Percentiles rank a stretch among this genome's conserved stretches.
phyloP scores from a whole-genome alignment of 1,284 basidiomycete genomes.

The Prillingera fragicola region DNA sequence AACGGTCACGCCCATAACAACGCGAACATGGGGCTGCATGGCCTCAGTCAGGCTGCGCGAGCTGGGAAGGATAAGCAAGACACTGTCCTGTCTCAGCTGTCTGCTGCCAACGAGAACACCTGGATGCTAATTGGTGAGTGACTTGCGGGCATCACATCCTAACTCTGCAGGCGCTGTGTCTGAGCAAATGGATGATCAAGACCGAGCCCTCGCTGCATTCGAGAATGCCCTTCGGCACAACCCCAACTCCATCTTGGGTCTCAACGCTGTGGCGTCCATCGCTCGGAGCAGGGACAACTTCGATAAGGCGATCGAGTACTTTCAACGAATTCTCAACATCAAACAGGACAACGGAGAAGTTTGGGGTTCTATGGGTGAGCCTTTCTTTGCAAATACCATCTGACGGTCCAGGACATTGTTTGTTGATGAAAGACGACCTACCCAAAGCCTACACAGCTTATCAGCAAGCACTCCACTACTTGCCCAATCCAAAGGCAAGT shows the following conservation, averaged over 20 bases:
- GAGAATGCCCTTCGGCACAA: slow-evolving; percentile 90
- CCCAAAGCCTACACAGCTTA: slow-evolving; percentile 98
- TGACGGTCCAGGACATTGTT: slow-evolving; percentile 65
- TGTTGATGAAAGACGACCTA: slow-evolving; percentile 98
- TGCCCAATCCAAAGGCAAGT: slow-evolving; percentile 85
- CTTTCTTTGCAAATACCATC: background rate
- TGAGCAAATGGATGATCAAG: slow-evolving; percentile 83
- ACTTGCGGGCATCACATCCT: background rate
- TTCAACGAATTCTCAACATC: slow-evolving; percentile 80
- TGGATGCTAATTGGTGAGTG: slow-evolving; percentile 80
- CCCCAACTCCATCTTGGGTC: slow-evolving; percentile 74
- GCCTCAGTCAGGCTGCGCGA: slow-evolving; percentile 19
- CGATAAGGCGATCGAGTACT: slow-evolving; percentile 77
- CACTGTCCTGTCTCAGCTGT: slow-evolving; percentile 49
- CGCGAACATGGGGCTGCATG: background rate
- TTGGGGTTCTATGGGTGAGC: slow-evolving; percentile 81
- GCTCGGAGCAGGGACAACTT: slow-evolving; percentile 55
- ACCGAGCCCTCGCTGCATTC: slow-evolving; percentile 81
- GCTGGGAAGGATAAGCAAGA: slow-evolving; percentile 40
- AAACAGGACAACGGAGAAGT: slow-evolving; percentile 91
- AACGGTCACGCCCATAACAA: slow-evolving; percentile 27
- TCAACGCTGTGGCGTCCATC: slow-evolving; percentile 74
- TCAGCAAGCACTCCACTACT: slow-evolving; percentile 92
- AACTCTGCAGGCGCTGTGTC: slow-evolving; percentile 65
- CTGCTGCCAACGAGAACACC: slow-evolving; percentile 80